Base-by-base conservation (phyloP, 805 yeast species). In the Saturnispora besseyi region DNA sequence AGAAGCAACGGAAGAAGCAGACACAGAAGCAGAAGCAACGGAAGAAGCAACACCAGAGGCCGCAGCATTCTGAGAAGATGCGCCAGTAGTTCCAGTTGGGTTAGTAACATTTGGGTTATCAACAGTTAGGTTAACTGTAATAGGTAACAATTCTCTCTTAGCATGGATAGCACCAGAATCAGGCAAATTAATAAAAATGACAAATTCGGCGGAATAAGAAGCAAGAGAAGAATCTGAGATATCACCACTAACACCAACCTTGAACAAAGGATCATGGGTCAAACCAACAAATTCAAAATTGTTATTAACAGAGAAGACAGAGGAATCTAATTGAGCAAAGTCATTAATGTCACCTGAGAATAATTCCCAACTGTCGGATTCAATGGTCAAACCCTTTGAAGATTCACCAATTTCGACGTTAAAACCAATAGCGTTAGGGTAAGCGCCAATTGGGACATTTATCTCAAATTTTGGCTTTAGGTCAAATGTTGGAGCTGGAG, bases 401-500 rank as follows among this genome's bases (percentile, higher is more conserved):
- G 44, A 24, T 5, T 40, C 29, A 6, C 45, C 26, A 3, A 51
- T 12, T 5, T 22, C 32, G 13, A 55, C 46, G 29, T 33, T 37
- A 7, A 57, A 47, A 3, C 54, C 54, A 13, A 50, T 22, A 6
- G 48, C 45, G 21, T 44, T 24, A n/a, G 40, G 41, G 24, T 44
- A 50, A 3, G 22, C 6, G 11, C 29, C 21, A 24, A 53, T 49
- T 12, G 62, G 62, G 40, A 59, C 46, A 41, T 31, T 55, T 13
- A 59, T 29, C 3, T 46, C 47, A 50, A 55, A 56, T 10, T 46
- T 52, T 33, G 59, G 62, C 31, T 45, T 15, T 2, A 50, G 49
- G 28, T 48, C 47, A 32, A 22, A 44, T 50, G 56, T 53, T 4
- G 34, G 40, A 33, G 45, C 45, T 26, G 53, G 50, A 22, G 50